Percentiles rank a stretch among this genome's conserved stretches.
Conservation (phyloP, 345 rosid genomes). For the Melastoma malabathricum region DNA sequence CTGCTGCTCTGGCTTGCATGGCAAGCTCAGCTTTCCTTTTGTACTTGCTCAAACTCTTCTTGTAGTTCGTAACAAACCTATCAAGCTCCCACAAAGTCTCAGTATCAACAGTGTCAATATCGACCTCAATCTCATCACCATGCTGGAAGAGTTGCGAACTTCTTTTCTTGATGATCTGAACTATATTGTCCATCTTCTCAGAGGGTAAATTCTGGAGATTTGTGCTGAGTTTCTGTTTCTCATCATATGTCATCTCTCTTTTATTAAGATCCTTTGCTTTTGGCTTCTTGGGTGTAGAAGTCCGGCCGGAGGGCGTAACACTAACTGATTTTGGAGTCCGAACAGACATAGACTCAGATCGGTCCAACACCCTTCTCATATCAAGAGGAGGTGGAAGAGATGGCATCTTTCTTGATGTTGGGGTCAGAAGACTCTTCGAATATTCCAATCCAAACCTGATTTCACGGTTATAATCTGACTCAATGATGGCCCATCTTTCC, state of each 20-base stretch:
- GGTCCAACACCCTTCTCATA: slow-evolving; percentile 63
- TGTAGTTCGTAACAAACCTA: slow-evolving; percentile 89
- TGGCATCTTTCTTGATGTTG: slow-evolving; percentile 50
- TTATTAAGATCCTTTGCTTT: slow-evolving; percentile 91
- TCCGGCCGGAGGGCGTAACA: slow-evolving; percentile 69
- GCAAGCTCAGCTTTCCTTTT: slow-evolving; percentile 96
- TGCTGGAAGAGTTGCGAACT: slow-evolving; percentile 62
- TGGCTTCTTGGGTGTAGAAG: slow-evolving; percentile 89
- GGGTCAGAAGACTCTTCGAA: slow-evolving; percentile 40
- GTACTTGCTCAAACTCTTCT: slow-evolving; percentile 88
- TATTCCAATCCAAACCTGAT: slow-evolving; percentile 42
- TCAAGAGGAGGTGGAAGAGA: slow-evolving; percentile 57
- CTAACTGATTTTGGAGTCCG: slow-evolving; percentile 29
- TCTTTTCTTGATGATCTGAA: slow-evolving; percentile 88
- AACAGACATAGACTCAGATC: slow-evolving; percentile 57
- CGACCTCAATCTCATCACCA: slow-evolving; percentile 95
- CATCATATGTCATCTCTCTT: slow-evolving; percentile 96
- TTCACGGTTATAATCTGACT: slow-evolving; percentile 67
- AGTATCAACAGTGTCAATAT: slow-evolving; percentile 89
- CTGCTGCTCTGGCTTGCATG: slow-evolving; percentile 62
- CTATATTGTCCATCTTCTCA: slow-evolving; percentile 89
- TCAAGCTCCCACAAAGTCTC: slow-evolving; percentile 99
- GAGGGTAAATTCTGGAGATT: slow-evolving; percentile 79
- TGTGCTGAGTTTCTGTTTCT: slow-evolving; percentile 92
- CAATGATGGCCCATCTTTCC: slow-evolving; percentile 74